These are phyloP conservation scores for Neopestalotiopsis sp. DNA, from an alignment of 2,329 filamentous ascomycete genomes.

Conservation along the genomic window DNA sequence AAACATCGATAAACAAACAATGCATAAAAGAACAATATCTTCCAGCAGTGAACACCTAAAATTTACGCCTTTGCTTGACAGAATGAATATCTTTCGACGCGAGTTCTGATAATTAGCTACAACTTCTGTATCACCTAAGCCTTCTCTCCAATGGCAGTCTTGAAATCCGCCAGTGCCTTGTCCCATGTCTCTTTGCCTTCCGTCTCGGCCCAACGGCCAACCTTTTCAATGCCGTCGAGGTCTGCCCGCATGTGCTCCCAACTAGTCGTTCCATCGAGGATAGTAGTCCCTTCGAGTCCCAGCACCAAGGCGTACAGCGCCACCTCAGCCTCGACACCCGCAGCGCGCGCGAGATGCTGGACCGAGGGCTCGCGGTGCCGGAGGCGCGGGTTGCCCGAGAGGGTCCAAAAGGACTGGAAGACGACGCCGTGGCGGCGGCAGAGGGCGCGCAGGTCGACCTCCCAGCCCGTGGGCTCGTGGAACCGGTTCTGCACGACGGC, in stretches of 20 bases:
- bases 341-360: constrained; percentile 48
- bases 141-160: constrained; percentile 31
- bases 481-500: constrained; percentile 80
- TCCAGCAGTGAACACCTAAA: too few relatives aligned
- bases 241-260: constrained; percentile 55
- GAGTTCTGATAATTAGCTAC: not conserved
- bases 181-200: constrained; percentile 54
- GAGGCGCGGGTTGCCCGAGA: constrained; percentile 51
- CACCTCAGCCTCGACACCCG: constrained; percentile 41
- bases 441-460: constrained; percentile 60
- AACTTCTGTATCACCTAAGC: not conserved
- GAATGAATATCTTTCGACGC: not conserved
- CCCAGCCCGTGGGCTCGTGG: constrained; percentile 62
- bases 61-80: too few relatives aligned
- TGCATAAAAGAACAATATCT: too few relatives aligned
- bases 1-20: too few relatives aligned
- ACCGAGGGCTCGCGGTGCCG: constrained; percentile 49
- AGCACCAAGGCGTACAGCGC: constrained; percentile 55
- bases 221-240: constrained; percentile 45
- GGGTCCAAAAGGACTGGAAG: constrained; percentile 62
- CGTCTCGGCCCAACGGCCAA: constrained; percentile 47
- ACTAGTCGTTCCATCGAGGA: constrained; percentile 53
- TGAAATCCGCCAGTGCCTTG: constrained; percentile 52
- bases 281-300: constrained; percentile 46
- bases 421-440: constrained; percentile 46